These are phyloP conservation scores for Colletotrichum tropicicola DNA, from an alignment of 2,329 filamentous ascomycete species.

Conservation along the genomic window DNA sequence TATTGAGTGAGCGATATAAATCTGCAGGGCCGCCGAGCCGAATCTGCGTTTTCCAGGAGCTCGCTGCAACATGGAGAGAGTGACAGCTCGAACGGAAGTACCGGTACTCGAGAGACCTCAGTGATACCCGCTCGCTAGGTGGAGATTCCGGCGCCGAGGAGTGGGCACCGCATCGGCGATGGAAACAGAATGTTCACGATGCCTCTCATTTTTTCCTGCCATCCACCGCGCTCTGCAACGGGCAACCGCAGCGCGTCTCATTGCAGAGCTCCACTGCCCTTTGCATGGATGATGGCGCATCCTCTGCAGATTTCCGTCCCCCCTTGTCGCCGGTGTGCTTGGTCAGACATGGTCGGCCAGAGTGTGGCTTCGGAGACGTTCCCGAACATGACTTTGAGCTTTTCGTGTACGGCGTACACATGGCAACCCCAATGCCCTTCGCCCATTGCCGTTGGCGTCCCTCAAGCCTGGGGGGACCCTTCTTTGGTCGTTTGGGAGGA, in stretches of 20 bases:
- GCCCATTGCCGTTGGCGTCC: too few relatives aligned
- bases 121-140: slow-evolving; percentile 8
- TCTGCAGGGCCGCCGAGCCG: slow-evolving; percentile 23
- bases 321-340: not conserved
- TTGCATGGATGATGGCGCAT: slow-evolving; percentile 20
- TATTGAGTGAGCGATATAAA: slow-evolving; percentile 20
- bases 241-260: too few relatives aligned
- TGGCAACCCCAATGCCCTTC: too few relatives aligned
- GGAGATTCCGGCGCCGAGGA: slow-evolving; percentile 17
- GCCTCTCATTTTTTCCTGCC: slow-evolving; percentile 18
- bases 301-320: not conserved
- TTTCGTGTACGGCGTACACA: too few relatives aligned
- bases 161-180: slow-evolving; percentile 10
- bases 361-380: too few relatives aligned
- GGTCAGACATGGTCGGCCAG: too few relatives aligned
- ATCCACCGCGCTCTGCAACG: not conserved
- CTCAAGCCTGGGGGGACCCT: too few relatives aligned
- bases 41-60: not conserved
- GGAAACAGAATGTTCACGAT: slow-evolving; percentile 28
- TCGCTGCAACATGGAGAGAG: not conserved
- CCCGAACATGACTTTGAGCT: too few relatives aligned
- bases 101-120: not conserved
- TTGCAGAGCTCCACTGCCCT: too few relatives aligned
- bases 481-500: not conserved
- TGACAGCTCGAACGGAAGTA: not conserved